Conservation (phyloP, 495 filamentous ascomycete genomes). For the Aspergillus taichungensis region DNA sequence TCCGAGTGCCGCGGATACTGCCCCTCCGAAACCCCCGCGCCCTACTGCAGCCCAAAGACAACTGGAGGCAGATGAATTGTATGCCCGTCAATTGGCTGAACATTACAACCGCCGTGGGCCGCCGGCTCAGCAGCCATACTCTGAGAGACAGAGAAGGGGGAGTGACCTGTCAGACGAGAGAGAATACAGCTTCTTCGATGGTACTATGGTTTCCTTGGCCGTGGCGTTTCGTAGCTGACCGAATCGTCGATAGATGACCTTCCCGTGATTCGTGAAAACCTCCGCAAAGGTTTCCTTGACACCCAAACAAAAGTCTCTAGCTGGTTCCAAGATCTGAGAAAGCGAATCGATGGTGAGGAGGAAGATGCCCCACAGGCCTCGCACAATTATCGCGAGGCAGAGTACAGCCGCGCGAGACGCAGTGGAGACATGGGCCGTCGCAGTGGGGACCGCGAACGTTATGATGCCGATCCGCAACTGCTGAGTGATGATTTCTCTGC, state of each 20-base stretch:
- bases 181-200: constrained; percentile 85
- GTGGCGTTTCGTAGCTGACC: constrained; percentile 7
- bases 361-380: constrained; percentile 44
- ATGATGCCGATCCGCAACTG: constrained; percentile 91
- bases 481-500: constrained; percentile 85
- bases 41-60: constrained; percentile 65
- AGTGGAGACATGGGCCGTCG: constrained; percentile 52
- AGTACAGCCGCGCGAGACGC: constrained; percentile 37
- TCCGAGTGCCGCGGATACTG: constrained; percentile 60
- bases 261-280: constrained; percentile 84
- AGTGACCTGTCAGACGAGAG: constrained; percentile 46
- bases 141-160: constrained; percentile 17
- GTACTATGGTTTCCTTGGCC: constrained; percentile 22
- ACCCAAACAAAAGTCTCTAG: constrained; percentile 88
- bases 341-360: constrained; percentile 82
- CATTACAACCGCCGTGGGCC: constrained; percentile 59
- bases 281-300: constrained; percentile 89
- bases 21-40: constrained; percentile 65
- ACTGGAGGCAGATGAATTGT: constrained; percentile 82
- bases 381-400: constrained; percentile 34
- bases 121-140: constrained; percentile 23
- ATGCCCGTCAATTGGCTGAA: constrained; percentile 87
- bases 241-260: constrained; percentile 58
- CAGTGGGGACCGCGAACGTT: constrained; percentile 77
- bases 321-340: constrained; percentile 85